phyloP scores from a whole-genome alignment of 495 filamentous ascomycete genomes.

The Talaromyces liani region DNA sequence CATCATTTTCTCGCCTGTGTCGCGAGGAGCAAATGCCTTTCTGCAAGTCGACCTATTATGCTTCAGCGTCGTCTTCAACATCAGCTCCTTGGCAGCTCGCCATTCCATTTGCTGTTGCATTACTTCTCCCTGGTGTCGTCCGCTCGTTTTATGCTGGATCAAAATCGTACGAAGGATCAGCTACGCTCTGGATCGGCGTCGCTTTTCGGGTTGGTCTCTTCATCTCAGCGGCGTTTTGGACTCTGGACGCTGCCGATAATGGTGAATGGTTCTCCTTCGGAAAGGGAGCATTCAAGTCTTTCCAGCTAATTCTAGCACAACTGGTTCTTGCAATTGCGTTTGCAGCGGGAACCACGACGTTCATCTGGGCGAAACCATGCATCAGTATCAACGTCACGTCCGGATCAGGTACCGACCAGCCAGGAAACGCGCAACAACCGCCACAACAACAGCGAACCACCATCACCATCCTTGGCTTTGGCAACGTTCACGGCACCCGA shows the following conservation, averaged over 20 bases:
- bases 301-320: slow-evolving; percentile 69
- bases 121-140: slow-evolving; percentile 70
- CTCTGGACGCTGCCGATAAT: slow-evolving; percentile 84
- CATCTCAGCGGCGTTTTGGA: slow-evolving; percentile 76
- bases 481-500: slow-evolving; percentile 84
- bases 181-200: slow-evolving; percentile 73
- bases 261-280: slow-evolving; percentile 67
- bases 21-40: slow-evolving; percentile 98
- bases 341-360: slow-evolving; percentile 61
- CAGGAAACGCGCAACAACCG: slow-evolving; percentile 23
- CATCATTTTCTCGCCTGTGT: slow-evolving; percentile 87
- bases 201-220: slow-evolving; percentile 71
- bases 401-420: slow-evolving; percentile 12
- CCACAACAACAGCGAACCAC: slow-evolving; percentile 39
- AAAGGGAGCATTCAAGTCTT: slow-evolving; percentile 59
- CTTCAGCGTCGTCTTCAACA: slow-evolving; percentile 83
- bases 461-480: slow-evolving; percentile 81
- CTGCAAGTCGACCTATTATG: slow-evolving; percentile 92
- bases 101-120: slow-evolving; percentile 67
- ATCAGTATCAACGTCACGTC: slow-evolving; percentile 48
- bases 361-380: slow-evolving; percentile 68
- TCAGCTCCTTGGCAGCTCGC: slow-evolving; percentile 85
- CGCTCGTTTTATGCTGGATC: slow-evolving; percentile 69
- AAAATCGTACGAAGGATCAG: slow-evolving; percentile 77
- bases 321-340: slow-evolving; percentile 62